Evolutionary conservation across 495 filamentous ascomycete genomes (phyloP).

Genomic region (Talaromyces thailandensis): DNA sequence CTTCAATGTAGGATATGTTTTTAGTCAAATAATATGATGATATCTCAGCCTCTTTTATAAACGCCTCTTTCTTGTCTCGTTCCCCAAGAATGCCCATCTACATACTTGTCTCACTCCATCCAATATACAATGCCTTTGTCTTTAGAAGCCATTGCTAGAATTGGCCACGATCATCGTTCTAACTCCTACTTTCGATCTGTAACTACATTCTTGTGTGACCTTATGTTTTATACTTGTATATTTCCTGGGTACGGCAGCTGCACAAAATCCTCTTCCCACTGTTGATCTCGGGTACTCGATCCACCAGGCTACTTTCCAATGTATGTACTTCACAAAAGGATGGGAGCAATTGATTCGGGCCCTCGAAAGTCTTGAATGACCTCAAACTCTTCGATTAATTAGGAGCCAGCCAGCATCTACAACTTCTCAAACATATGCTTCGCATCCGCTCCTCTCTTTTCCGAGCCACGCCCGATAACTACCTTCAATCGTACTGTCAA

Average conservation of each 20-base stretch:
- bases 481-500: not conserved
- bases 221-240: not conserved
- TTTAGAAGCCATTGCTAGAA: not conserved
- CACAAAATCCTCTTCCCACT: not conserved
- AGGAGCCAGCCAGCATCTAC: not conserved
- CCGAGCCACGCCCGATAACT: not conserved
- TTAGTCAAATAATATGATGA: not conserved
- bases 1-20: not conserved
- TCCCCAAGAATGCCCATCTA: not conserved
- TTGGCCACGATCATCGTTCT: not conserved
- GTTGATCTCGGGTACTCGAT: not conserved
- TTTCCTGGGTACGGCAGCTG: not conserved
- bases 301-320: not conserved
- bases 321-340: not conserved
- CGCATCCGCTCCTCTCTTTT: not conserved
- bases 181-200: not conserved
- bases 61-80: not conserved
- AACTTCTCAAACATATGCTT: not conserved
- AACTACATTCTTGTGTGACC: not conserved
- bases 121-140: not conserved
- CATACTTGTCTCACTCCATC: not conserved
- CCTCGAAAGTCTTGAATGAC: not conserved
- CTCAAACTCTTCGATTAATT: too few relatives aligned
- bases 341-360: not conserved
- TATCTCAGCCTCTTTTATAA: not conserved